These are phyloP conservation scores for Chrysosporium keratinophilum DNA, from an alignment of 2,329 filamentous ascomycete species.

Conservation along the genomic window DNA sequence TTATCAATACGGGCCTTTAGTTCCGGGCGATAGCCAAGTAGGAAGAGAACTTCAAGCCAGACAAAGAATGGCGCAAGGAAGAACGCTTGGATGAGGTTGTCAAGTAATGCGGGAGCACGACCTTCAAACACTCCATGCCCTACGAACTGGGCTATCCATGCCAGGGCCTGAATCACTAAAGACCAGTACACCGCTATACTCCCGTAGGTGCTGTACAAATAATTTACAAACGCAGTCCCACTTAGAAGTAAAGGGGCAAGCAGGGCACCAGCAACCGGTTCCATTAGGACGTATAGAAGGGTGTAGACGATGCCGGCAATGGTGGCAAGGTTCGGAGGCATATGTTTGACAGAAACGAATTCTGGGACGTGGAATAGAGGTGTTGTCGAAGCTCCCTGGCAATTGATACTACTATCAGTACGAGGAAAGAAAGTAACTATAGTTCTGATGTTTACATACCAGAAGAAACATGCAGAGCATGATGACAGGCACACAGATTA, in stretches of 20 bases:
- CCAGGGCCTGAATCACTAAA: conserved; percentile 56
- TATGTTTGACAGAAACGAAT: conserved; percentile 45
- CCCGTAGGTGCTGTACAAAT: conserved; percentile 56
- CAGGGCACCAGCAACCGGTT: conserved; percentile 78
- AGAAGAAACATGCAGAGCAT: conserved; percentile 50
- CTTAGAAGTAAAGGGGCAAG: conserved; percentile 66
- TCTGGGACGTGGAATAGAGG: conserved; percentile 46
- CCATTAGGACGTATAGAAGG: conserved; percentile 76
- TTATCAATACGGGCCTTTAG: conserved; percentile 74
- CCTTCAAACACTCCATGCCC: conserved; percentile 85
- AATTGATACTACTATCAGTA: neutral
- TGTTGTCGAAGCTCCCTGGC: conserved; percentile 48
- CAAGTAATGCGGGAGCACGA: conserved; percentile 75
- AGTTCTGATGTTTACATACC: conserved; percentile 34
- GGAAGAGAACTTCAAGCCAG: conserved; percentile 90
- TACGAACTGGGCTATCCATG: conserved; percentile 83
- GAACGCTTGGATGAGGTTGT: conserved; percentile 83
- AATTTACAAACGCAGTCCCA: conserved; percentile 64
- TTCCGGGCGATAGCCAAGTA: conserved; percentile 78
- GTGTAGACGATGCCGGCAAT: conserved; percentile 56
- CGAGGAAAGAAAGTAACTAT: neutral
- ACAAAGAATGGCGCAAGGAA: conserved; percentile 94
- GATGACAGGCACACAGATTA: conserved; percentile 53
- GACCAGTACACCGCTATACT: conserved; percentile 54
- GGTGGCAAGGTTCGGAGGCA: conserved; percentile 52